Base-by-base conservation (phyloP, 805 yeast genomes). In the Kazachstania africana region DNA sequence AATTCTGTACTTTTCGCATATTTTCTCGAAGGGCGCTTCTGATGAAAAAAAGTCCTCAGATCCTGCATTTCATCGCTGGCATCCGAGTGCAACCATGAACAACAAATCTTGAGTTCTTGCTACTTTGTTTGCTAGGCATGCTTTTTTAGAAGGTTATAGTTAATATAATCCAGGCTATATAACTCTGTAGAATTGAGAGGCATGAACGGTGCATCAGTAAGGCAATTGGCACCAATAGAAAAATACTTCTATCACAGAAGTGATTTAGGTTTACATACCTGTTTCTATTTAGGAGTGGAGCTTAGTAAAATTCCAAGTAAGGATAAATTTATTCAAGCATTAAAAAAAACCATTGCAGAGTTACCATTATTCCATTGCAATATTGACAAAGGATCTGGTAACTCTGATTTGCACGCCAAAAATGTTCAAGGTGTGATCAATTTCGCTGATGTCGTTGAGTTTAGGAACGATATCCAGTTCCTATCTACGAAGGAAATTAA, bases 241-340 rank as follows among this genome's bases (percentile, higher is more conserved):
- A 32, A 36, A 26, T 50, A 29, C 31, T 48, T 43, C 28, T 47
- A 39, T 25, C 14, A 36, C 16, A 43, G 57, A 36, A 47, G 53
- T 27, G 28, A 35, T 13, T 30, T 46, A 24, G 37, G 40, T n/a
- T 25, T 50, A 9, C 53, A 48, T 36, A 43, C 55, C 4, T 47
- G 54, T 30, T 46, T 52, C 29, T 44, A 35, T 20, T 20, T 48
- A 1, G 47, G 44, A 1, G 26, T 50, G 8, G 32, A 37, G 24
- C 32, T 52, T 24, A 43, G 47, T 35, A 18, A 38, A 16, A 17
- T 42, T 5, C 54, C 54, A 4, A 25, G 23, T 2, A 32, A 23
- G 12, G 12, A 13, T 4, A 36, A 33, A 24, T 15, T 50, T 18
- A 13, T n/a, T 5, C 10, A 26, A 4, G 43, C 47, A 4, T 25